A percentile compares a stretch with the other conserved stretches of the same genome.
These are phyloP conservation scores for Gossypium raimondii DNA, from an alignment of 345 rosid species.

Conservation along the genomic window DNA sequence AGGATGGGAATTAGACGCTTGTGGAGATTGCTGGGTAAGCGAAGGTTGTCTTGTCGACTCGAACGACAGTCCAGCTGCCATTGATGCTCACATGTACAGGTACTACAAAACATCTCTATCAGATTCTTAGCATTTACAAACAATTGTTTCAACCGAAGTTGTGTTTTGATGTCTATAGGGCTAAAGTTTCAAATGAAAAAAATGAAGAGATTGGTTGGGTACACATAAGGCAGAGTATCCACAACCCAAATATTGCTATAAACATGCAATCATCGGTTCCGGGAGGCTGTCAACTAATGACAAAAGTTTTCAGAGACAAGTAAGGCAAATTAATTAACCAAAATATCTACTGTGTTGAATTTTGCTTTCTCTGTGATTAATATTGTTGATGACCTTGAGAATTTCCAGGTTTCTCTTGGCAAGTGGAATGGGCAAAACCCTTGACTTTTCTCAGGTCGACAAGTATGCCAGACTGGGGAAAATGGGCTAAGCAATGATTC, in stretches of 20 bases:
- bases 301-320: slow-evolving; percentile 49
- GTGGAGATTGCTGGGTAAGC: slow-evolving; percentile 92
- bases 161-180: slow-evolving; percentile 34
- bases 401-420: slow-evolving; percentile 60
- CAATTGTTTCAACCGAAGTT: not conserved
- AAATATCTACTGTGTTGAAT: not conserved
- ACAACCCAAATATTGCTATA: slow-evolving; percentile 80
- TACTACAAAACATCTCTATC: slow-evolving; percentile 10
- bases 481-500: not conserved
- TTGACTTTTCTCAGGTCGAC: slow-evolving; percentile 59
- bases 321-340: slow-evolving; percentile 21
- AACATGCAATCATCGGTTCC: slow-evolving; percentile 66
- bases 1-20: slow-evolving; percentile 83
- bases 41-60: slow-evolving; percentile 91
- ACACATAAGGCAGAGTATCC: slow-evolving; percentile 87
- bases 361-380: not conserved
- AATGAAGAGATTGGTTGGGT: slow-evolving; percentile 73
- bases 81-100: slow-evolving; percentile 96
- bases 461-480: slow-evolving; percentile 26
- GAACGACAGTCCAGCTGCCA: slow-evolving; percentile 57
- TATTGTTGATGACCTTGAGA: slow-evolving; percentile 1
- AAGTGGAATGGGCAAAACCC: slow-evolving; percentile 53
- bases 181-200: slow-evolving; percentile 49
- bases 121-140: not conserved
- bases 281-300: slow-evolving; percentile 63